Conservation (phyloP, 768 basidiomycete genomes). For the Pleurotus citrinopileatus region DNA sequence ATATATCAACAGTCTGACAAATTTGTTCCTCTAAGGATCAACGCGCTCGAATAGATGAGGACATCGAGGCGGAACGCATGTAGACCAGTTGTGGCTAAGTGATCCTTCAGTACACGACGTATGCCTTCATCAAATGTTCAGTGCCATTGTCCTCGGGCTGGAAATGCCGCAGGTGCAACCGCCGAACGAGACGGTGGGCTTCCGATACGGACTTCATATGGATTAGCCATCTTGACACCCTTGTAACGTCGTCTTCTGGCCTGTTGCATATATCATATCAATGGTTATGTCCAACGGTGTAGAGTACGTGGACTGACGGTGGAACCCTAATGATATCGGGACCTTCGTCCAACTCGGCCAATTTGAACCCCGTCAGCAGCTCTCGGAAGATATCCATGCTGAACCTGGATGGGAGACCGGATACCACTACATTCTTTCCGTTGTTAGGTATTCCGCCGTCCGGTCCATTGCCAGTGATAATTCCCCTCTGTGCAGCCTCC, state of each 20-base stretch:
- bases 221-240: conserved; percentile 53
- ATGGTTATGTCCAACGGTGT: neutral
- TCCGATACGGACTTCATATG: conserved; percentile 57
- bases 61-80: conserved; percentile 69
- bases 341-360: conserved; percentile 35
- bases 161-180: conserved; percentile 56
- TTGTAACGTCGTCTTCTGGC: conserved; percentile 34
- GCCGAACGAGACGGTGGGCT: conserved; percentile 65
- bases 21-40: conserved; percentile 41
- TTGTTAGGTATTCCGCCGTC: conserved; percentile 46
- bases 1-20: neutral
- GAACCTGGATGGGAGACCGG: conserved; percentile 57
- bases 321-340: conserved; percentile 49
- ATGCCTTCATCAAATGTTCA: conserved; percentile 43
- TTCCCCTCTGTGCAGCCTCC: conserved; percentile 22
- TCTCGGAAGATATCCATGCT: conserved; percentile 30
- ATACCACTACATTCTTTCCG: conserved; percentile 55
- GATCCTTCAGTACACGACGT: conserved; percentile 47
- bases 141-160: conserved; percentile 30
- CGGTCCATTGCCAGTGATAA: conserved; percentile 40
- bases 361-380: conserved; percentile 40
- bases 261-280: conserved; percentile 19
- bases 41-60: conserved; percentile 63
- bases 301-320: conserved; percentile 35
- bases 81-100: conserved; percentile 32